A percentile compares a stretch with the other conserved stretches of the same genome.
Conservation (phyloP, 106 monocot genomes). For the Dactylorhiza incarnata region DNA sequence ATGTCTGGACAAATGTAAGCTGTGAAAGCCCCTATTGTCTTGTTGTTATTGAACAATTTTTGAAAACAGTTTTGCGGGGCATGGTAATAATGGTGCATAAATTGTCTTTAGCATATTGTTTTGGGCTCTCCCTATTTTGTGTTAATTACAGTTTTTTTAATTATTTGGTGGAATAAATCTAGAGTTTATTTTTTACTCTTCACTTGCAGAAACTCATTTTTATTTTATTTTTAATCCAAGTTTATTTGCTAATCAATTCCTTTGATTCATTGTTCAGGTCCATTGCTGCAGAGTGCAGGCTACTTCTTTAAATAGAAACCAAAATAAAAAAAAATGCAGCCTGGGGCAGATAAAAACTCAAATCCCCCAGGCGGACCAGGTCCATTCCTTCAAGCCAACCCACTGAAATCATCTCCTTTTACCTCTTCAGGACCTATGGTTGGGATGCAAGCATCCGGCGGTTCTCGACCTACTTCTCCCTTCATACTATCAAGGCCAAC, state of each 20-base stretch:
- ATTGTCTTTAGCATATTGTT: conserved; percentile 5
- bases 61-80: too few relatives aligned
- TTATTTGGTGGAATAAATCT: neutral
- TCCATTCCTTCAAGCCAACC: conserved; percentile 29
- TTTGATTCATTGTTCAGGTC: neutral
- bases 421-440: conserved; percentile 23
- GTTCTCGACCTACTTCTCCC: conserved; percentile 24
- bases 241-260: neutral
- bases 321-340: conserved; percentile 32
- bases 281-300: neutral
- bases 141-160: neutral
- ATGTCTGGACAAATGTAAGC: too few relatives aligned
- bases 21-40: too few relatives aligned
- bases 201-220: neutral
- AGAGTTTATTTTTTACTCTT: neutral
- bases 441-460: conserved; percentile 18
- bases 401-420: conserved; percentile 30
- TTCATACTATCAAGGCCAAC: conserved; percentile 19
- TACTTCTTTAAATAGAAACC: neutral
- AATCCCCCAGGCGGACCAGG: conserved; percentile 31
- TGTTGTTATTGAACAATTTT: too few relatives aligned
- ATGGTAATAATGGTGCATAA: neutral
- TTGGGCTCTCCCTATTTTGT: neutral
- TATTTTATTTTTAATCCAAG: neutral
- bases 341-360: conserved; percentile 31